Evolutionary conservation across 2,329 filamentous ascomycete species (phyloP).

Genomic region (Aspergillus sp.): DNA sequence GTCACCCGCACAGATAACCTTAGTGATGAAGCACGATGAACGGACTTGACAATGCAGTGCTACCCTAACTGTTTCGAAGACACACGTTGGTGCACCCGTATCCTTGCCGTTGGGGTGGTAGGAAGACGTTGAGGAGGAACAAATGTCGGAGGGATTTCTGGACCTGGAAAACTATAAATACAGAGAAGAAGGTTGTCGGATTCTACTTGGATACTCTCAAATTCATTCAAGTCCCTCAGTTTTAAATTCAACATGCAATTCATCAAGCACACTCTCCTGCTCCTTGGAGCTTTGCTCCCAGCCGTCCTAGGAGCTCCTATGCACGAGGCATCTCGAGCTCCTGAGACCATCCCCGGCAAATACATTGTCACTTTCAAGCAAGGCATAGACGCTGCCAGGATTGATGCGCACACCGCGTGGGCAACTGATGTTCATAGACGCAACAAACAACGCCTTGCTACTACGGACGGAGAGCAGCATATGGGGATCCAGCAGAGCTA

Average conservation of each 20-base stretch:
- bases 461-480: slow-evolving; percentile 5
- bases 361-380: slow-evolving; percentile 19
- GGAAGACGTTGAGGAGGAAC: not conserved
- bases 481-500: slow-evolving; percentile 35
- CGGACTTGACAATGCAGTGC: slow-evolving; percentile 16
- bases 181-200: not conserved
- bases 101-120: slow-evolving; percentile 1
- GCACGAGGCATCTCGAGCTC: slow-evolving; percentile 5
- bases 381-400: slow-evolving; percentile 10
- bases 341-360: slow-evolving; percentile 14
- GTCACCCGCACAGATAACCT: not conserved
- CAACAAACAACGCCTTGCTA: slow-evolving; percentile 10
- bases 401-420: slow-evolving; percentile 14
- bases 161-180: not conserved
- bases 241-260: slow-evolving; percentile 10
- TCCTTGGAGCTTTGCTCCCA: slow-evolving; percentile 16
- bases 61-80: slow-evolving; percentile 14
- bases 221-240: not conserved
- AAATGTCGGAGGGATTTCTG: not conserved
- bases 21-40: slow-evolving; percentile 10
- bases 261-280: slow-evolving; percentile 14
- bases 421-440: slow-evolving; percentile 14
- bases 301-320: slow-evolving; percentile 13
- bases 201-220: not conserved
- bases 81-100: slow-evolving; percentile 4